These are phyloP conservation scores for Lecanoromycetidae sp. DNA, from an alignment of 2,329 filamentous ascomycete species.

Conservation along the genomic window DNA sequence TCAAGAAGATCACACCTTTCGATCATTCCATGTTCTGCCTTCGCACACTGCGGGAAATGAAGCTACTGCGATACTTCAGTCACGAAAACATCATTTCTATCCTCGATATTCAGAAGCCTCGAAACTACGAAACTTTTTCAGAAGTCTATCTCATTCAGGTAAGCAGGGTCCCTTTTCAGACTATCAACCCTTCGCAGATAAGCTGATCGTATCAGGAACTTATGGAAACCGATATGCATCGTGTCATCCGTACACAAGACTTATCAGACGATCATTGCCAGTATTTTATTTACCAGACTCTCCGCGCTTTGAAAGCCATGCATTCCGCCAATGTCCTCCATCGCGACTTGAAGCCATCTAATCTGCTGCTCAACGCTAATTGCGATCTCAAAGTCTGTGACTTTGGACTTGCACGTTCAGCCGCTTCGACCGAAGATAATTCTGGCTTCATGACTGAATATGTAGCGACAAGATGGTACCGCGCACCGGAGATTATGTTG, in stretches of 20 bases:
- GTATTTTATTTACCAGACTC: conserved; percentile 99
- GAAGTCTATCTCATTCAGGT: conserved; percentile 99
- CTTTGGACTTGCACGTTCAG: conserved; percentile 89
- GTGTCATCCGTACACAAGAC: conserved; percentile 96
- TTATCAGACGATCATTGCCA: conserved; percentile 98
- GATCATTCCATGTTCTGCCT: conserved; percentile 99
- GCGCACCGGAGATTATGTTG: conserved; percentile 98
- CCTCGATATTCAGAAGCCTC: conserved; percentile 94
- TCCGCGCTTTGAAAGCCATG: conserved; percentile 96
- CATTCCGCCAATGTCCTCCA: conserved; percentile 97
- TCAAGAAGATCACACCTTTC: conserved; percentile 99
- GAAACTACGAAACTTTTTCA: conserved; percentile 89
- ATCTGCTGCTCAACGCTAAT: conserved; percentile 92
- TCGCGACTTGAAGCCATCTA: conserved; percentile 93
- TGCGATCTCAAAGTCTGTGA: conserved; percentile 99
- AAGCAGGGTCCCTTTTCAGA: conserved; percentile 21
- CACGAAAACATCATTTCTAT: conserved; percentile 99
- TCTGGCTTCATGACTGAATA: conserved; percentile 99
- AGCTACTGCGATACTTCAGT: conserved; percentile 96
- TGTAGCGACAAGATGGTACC: conserved; percentile 96
- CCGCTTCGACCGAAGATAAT: conserved; percentile 95
- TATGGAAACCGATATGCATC: conserved; percentile 99
- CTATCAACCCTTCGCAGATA: not conserved
- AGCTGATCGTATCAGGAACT: conserved; percentile 52
- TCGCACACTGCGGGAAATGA: conserved; percentile 95